These are phyloP conservation scores for Endocalyx cinctus DNA, from an alignment of 2,329 filamentous ascomycete species.

Conservation along the genomic window DNA sequence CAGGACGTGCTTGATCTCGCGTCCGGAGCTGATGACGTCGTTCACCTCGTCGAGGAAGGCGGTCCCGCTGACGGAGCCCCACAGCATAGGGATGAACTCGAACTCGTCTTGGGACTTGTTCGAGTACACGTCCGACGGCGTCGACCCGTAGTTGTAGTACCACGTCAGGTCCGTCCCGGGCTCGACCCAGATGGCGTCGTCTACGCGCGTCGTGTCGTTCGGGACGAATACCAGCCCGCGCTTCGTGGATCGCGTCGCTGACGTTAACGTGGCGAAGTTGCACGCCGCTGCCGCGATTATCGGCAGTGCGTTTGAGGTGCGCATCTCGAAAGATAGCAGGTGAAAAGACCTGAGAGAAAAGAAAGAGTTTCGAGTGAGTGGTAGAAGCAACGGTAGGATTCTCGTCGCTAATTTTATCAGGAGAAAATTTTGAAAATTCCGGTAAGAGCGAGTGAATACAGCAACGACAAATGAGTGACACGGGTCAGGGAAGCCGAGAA, in stretches of 20 bases:
- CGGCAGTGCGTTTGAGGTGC: too few species aligned
- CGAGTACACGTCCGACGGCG: constrained; percentile 50
- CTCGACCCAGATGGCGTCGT: constrained; percentile 62
- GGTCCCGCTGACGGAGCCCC: constrained; percentile 56
- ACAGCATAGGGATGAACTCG: constrained; percentile 79
- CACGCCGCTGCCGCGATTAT: too few species aligned
- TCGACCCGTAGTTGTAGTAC: constrained; percentile 76
- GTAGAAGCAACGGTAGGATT: too few species aligned
- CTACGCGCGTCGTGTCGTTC: constrained; percentile 47
- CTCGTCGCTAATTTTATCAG: too few species aligned
- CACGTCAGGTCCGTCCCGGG: constrained; percentile 60
- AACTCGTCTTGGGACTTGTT: constrained; percentile 50
- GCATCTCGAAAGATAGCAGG: too few species aligned
- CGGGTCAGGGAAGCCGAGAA: too few species aligned
- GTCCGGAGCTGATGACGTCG: constrained; percentile 43
- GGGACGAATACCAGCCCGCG: constrained; percentile 70
- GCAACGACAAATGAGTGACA: too few species aligned
- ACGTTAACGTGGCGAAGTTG: too few species aligned
- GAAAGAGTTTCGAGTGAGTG: too few species aligned
- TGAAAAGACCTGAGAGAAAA: too few species aligned
- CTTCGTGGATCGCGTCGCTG: constrained; percentile 40
- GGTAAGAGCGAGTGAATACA: too few species aligned
- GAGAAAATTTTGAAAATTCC: too few species aligned
- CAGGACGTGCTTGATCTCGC: constrained; percentile 64
- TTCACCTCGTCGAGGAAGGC: constrained; percentile 59